Evolutionary conservation across 2,329 filamentous ascomycete genomes (phyloP).

Genomic region (Sclerotinia subarctica): DNA sequence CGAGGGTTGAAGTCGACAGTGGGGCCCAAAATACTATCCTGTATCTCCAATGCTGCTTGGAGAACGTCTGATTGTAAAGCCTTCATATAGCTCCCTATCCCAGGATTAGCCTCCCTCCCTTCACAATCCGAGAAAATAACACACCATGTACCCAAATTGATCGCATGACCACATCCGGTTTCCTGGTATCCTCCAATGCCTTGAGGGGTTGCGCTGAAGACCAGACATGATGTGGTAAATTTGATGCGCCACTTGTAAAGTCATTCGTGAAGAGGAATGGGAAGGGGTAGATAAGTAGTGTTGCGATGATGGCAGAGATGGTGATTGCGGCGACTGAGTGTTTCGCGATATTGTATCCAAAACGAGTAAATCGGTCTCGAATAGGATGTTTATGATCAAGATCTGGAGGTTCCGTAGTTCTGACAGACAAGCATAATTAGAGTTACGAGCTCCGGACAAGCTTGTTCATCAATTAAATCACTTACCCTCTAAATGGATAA

Average conservation of each 20-base stretch:
- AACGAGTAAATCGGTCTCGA: slow-evolving; percentile 61
- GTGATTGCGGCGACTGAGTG: slow-evolving; percentile 74
- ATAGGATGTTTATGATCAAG: slow-evolving; percentile 64
- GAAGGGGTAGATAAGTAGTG: slow-evolving; percentile 69
- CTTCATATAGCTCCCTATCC: slow-evolving; percentile 63
- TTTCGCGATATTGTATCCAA: slow-evolving; percentile 66
- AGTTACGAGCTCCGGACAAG: neutral
- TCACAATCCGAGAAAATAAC: neutral
- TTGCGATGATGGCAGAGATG: slow-evolving; percentile 67
- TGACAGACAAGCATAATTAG: slow-evolving; percentile 37
- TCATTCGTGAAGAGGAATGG: slow-evolving; percentile 72
- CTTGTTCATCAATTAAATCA: slow-evolving; percentile 26
- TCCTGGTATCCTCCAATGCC: slow-evolving; percentile 46
- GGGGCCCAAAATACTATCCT: slow-evolving; percentile 64
- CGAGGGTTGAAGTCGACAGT: slow-evolving; percentile 55
- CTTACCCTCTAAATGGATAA: slow-evolving; percentile 73
- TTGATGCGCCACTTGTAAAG: slow-evolving; percentile 67
- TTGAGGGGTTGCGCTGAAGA: slow-evolving; percentile 66
- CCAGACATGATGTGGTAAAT: slow-evolving; percentile 77
- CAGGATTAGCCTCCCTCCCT: slow-evolving; percentile 21
- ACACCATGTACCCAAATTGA: slow-evolving; percentile 75
- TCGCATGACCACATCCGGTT: slow-evolving; percentile 73
- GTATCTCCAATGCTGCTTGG: slow-evolving; percentile 63
- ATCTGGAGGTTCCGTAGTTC: slow-evolving; percentile 70
- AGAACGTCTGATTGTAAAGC: slow-evolving; percentile 66